Evolutionary conservation across 495 filamentous ascomycete genomes (phyloP), one percentile per base, ranked within the genome.

Genomic region (Polyplosphaeria fusca): DNA sequence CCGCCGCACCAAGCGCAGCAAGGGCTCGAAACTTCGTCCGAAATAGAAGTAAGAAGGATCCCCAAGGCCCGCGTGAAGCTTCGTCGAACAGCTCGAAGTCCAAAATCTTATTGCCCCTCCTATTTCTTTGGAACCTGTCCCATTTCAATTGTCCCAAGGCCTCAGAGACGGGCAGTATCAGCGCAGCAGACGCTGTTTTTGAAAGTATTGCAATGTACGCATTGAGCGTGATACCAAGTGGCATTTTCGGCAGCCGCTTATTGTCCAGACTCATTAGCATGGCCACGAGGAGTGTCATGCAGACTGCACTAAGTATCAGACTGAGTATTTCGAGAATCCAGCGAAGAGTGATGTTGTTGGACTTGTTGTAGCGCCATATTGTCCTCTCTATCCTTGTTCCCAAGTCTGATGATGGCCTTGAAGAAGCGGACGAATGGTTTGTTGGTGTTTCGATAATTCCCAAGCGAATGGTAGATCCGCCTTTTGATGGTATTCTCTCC

Each of bases 11-110:
- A 20, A 61, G 20, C 13, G 62, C 28, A 1, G 62, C 58, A 4
- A 65, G 20, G 1, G 37, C 26, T 38, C 46, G 57, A 28, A 45
- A 28, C 32, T 50, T 57, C 0, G 52, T 58, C 2, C 52, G 46
- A 16, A 61, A 20, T 11, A 65, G 27, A n/a, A 65, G 35, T 5
- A 61, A 13, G 2, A 65, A 24, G 22, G 58, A 44, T 1, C 62
- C 62, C 62, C 57, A 65, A 2, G 58, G 57, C 0, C 62, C 62
- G 22, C 62, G 24, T 22, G 51, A 57, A 23, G 62, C 62, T n/a
- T 49, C 35, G 30, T 65, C 62, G 30, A 65, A 65, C 9, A 57
- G 47, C 23, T 65, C 62, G 45, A 65, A 65, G 30, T 65, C 62
- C 51, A 37, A 48, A 37, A 61, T 53, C 45, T 61, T 61, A 16